Percentiles rank a stretch among this genome's conserved stretches.
Conservation (phyloP, 2,329 filamentous ascomycete species). For the Stemphylium beticola region DNA sequence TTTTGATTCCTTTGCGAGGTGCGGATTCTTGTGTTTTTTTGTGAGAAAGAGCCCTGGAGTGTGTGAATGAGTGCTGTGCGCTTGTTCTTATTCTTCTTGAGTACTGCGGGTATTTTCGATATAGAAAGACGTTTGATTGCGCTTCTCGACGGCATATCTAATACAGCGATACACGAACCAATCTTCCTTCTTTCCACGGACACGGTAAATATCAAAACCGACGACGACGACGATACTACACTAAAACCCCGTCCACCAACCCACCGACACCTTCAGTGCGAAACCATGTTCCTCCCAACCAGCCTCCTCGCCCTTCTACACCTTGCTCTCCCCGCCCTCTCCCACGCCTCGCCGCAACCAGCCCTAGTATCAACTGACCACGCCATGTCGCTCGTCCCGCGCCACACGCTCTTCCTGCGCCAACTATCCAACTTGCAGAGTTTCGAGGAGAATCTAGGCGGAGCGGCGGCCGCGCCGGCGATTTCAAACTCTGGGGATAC, state of each 20-base stretch:
- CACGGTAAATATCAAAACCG: neutral
- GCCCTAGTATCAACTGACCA: conserved; percentile 26
- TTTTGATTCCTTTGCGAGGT: too few relatives aligned
- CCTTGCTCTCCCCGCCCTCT: conserved; percentile 30
- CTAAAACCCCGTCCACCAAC: neutral
- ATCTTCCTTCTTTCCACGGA: neutral
- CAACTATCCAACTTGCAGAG: conserved; percentile 43
- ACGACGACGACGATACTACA: neutral
- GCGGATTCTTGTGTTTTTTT: too few relatives aligned
- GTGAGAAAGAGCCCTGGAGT: too few relatives aligned
- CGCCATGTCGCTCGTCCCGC: conserved; percentile 38
- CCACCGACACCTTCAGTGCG: neutral
- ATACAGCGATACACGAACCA: too few relatives aligned
- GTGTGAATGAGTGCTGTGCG: too few relatives aligned
- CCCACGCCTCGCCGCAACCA: conserved; percentile 31
- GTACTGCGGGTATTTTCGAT: too few relatives aligned
- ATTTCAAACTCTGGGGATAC: conserved; percentile 56
- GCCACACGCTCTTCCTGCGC: conserved; percentile 43
- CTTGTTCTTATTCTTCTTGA: too few relatives aligned
- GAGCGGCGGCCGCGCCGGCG: conserved; percentile 59
- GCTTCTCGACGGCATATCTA: too few relatives aligned
- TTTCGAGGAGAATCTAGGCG: conserved; percentile 57
- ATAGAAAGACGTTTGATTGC: too few relatives aligned
- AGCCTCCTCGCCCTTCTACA: conserved; percentile 30
- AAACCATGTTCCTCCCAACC: conserved; percentile 26